Evolutionary conservation across 305 asterid genomes (phyloP), one percentile per base, ranked within the genome.

Genomic region (Fraxinus sp.): DNA sequence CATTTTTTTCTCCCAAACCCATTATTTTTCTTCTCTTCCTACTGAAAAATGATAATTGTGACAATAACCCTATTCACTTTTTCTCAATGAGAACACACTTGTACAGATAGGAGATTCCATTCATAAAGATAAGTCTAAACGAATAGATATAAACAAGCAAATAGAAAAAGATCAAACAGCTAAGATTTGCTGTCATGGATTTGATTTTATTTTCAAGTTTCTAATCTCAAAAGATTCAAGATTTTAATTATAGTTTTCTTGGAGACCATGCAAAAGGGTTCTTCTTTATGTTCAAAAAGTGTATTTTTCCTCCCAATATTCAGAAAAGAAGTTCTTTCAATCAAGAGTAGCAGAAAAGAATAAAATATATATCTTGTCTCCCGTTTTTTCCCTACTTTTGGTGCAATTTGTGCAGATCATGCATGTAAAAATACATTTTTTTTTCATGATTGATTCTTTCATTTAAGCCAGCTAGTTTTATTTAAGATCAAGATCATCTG

Each of bases 241-340:
- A 85, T 86, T 84, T 88, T 78, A 88, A 92, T 91, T 80, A 92
- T 90, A 84, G 52, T 88, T 72, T 88, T 87, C 91, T 93, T 86
- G 97, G 91, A 92, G 94, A 93, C 97, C 96, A 93, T 92, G 97
- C 95, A 92, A 80, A 88, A 91, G 80, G 86, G 86, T 70, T 81
- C 85, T 82, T 87, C 86, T 87, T 90, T 88, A 83, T 84, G 30
- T 88, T 84, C 83, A 82, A 83, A 91, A 91, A 86, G 91, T 83
- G 70, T 68, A 86, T 85, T 91, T 66, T 87, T 74, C 74, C 83
- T 79, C 76, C 81, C 78, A 75, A 75, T 83, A 84, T 83, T 86
- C 84, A 62, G 82, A 88, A 88, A 78, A 82, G 77, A 83, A 77
- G 22, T 87, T 89, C 87, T 88, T 89, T 82, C 79, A 74, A 85